Conservation (phyloP, 2,329 filamentous ascomycete species). For the Huntiella abstrusa region DNA sequence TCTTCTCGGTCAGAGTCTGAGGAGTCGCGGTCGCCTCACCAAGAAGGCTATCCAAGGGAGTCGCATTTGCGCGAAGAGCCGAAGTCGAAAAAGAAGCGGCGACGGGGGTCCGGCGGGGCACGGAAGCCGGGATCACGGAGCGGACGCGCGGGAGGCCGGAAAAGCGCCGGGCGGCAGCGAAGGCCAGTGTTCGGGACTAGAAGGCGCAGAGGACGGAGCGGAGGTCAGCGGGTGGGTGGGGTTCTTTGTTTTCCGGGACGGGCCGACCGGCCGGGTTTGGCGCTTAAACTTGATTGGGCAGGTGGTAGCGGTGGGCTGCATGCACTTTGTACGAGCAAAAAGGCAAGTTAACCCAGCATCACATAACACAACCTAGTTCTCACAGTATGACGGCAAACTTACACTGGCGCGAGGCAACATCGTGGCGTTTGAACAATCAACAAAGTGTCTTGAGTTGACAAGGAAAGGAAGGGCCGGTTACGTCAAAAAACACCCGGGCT, state of each 20-base stretch:
- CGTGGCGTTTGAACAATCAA: not conserved
- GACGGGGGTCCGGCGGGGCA: not conserved
- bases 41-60: slow-evolving; percentile 3
- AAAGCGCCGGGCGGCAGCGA: slow-evolving; percentile 7
- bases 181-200: slow-evolving; percentile 6
- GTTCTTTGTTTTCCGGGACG: not conserved
- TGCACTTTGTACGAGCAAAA: not conserved
- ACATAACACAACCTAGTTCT: not conserved
- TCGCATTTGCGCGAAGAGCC: slow-evolving; percentile 8
- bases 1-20: slow-evolving; percentile 84
- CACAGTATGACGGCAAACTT: slow-evolving; percentile 3
- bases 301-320: slow-evolving; percentile 1
- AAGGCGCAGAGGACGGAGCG: not conserved
- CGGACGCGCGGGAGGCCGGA: not conserved
- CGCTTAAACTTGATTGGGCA: slow-evolving; percentile 8
- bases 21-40: slow-evolving; percentile 19
- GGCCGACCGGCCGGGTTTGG: not conserved
- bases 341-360: not conserved
- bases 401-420: slow-evolving; percentile 11
- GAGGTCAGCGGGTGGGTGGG: not conserved
- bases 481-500: not conserved
- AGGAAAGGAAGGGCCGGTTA: not conserved
- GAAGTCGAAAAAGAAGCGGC: slow-evolving; percentile 11
- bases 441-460: not conserved
- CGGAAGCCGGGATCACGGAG: not conserved